Evolutionary conservation across 1,139 yeast genomes (phyloP), one percentile per base, ranked within the genome.

Genomic region (Pneumocystis wakefieldiae): DNA sequence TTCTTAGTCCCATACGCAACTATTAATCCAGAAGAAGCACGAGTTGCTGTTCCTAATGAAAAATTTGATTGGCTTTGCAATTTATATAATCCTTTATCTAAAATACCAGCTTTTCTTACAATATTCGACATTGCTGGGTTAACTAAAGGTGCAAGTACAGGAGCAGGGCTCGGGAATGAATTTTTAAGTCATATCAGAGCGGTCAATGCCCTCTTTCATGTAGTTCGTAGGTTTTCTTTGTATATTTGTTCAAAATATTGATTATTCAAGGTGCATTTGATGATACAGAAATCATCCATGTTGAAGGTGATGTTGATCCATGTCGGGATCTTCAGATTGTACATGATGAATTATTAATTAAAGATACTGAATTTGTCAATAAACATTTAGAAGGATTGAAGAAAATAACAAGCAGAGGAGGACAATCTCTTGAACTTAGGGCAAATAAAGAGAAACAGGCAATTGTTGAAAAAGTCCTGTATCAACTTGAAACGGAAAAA

Each of bases 81-180:
- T 63, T 76, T 85, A 72, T 89, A 87, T 80, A 83, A 86, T 77
- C 94, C 96, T 65, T 84, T 85, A 73, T 81, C 88, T 67, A 87
- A 84, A 74, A 94, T 92, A 66, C 97, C 97, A 65, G 97, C 98
- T 29, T 86, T 80, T 75, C 84, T 91, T 80, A 91, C 97, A 68
- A 84, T 92, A 66, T 91, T 89, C 73, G 98, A 92, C 78, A 92
- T 92, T 79, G 98, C 98, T 65, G 98, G 98, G 76, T 82, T 92
- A 75, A 91, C 97, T 69, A 89, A 90, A 76, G 97, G 98, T 76
- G 98, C 98, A 62, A 85, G 90, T 68, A 85, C 90, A 64, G 98
- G 98, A 78, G 98, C 92, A 77, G 98, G 98, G 74, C 83, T 92
- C 70, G 98, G 98, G 75, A 94, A 92, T 76, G 95, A 95, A 70